Base-by-base conservation (phyloP, 2,329 filamentous ascomycete species). In the Neonectria hederae region DNA sequence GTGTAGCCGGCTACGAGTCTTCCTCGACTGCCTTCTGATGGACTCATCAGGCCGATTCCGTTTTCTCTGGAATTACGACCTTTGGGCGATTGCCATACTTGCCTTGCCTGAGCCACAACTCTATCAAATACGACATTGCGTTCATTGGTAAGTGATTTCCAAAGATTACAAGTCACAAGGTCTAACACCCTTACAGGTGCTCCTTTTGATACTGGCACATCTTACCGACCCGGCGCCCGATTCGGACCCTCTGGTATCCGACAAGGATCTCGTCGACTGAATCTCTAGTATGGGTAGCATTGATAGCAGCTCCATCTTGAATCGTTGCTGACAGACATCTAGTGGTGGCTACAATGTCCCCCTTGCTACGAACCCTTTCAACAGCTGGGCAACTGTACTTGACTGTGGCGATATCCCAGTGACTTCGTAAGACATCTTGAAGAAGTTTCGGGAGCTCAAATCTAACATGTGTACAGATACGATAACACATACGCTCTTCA, bases 271-370 rank as follows among this genome's bases (percentile, higher is more conserved):
- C 89, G 92, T 74, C 87, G 92, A 70, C 86, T 96, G 69, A 96
- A 95, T 81, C 89, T 96, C 62, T 96, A 96, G 92, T 94, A 89
- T 74, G n/a, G n/a, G n/a, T n/a, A n/a, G n/a, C n/a, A n/a, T n/a
- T n/a, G n/a, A n/a, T n/a, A n/a, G n/a, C n/a, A n/a, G n/a, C n/a
- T n/a, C 0, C 14, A 5, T 3, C 1, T 2, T 10, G 8, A 8
- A 54, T 59, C 5, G 56, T 45, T 28, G 17, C 46, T 63, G 22
- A 40, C 24, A 7, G 17, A 5, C 5, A 0, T 10, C 14, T 78
- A 95, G 92, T 76, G 93, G 93, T 72, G 93, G 93, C 5, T 97
- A 96, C 79, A 96, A 97, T 72, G 92, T 96, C 5, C 92, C 92
- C 0, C 82, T 97, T 14, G 83, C 87, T 28, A 90, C 90, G 22